Evolutionary conservation across 2,329 filamentous ascomycete species (phyloP).

Genomic region (Hansfordia pulvinata): DNA sequence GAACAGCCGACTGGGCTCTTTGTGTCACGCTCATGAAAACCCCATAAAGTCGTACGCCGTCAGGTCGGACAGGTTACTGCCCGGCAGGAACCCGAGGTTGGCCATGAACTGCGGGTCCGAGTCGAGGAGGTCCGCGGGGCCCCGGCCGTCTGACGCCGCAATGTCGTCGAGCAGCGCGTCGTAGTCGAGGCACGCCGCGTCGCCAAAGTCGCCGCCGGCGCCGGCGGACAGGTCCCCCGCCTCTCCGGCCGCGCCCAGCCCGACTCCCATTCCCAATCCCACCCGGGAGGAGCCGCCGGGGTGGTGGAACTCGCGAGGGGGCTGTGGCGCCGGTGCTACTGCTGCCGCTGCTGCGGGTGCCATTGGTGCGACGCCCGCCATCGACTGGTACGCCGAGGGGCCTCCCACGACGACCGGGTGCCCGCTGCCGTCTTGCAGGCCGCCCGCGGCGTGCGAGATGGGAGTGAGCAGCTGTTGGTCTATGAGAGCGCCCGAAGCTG

Average conservation of each 20-base stretch:
- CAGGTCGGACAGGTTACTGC: slow-evolving; percentile 39
- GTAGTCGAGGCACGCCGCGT: slow-evolving; percentile 24
- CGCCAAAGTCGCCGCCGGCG: slow-evolving; percentile 9
- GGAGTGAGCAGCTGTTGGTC: too few relatives aligned
- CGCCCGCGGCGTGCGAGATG: too few relatives aligned
- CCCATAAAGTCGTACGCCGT: slow-evolving; percentile 11
- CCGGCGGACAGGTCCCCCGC: slow-evolving; percentile 5
- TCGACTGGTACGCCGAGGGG: too few relatives aligned
- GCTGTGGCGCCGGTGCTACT: too few relatives aligned
- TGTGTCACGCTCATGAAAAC: slow-evolving; percentile 5
- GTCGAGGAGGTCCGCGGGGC: slow-evolving; percentile 33
- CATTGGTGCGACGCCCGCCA: neutral
- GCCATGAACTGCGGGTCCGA: slow-evolving; percentile 52
- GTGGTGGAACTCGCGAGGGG: slow-evolving; percentile 1
- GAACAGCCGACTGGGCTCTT: too few relatives aligned
- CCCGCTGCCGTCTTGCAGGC: too few relatives aligned
- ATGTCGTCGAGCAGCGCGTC: slow-evolving; percentile 38
- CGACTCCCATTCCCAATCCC: slow-evolving; percentile 5
- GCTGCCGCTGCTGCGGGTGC: neutral
- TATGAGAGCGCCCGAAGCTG: too few relatives aligned
- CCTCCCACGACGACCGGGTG: too few relatives aligned
- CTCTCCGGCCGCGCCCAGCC: slow-evolving; percentile 3
- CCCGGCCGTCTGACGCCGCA: slow-evolving; percentile 33
- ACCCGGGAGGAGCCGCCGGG: slow-evolving; percentile 4
- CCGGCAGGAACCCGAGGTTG: slow-evolving; percentile 51